Evolutionary conservation across 306 rosid genomes (phyloP).

Genomic region (Acacia crassicarpa): DNA sequence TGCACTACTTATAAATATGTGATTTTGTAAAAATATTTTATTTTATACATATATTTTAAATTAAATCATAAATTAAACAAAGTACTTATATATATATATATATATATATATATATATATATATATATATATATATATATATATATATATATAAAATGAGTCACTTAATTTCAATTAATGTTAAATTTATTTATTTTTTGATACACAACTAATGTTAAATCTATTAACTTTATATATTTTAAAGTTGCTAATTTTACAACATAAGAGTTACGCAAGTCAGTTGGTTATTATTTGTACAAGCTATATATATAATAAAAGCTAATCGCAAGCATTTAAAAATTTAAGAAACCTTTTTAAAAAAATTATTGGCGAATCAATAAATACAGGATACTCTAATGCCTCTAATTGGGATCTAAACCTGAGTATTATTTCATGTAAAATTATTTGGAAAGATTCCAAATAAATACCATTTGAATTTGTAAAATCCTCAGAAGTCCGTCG

Average conservation of each 20-base stretch:
- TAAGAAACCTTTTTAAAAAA: background rate
- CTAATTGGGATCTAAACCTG: background rate
- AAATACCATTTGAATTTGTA: too few species aligned
- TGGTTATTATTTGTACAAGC: background rate
- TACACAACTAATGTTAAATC: too few species aligned
- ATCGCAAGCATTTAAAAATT: background rate
- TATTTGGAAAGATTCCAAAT: too few species aligned
- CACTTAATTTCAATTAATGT: background rate
- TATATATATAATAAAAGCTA: background rate
- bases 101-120: too few species aligned
- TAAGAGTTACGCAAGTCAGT: background rate
- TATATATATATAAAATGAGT: too few species aligned
- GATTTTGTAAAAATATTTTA: background rate
- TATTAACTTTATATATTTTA: too few species aligned
- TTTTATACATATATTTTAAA: too few species aligned
- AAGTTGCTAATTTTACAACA: background rate
- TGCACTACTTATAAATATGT: background rate
- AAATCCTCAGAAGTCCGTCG: too few species aligned
- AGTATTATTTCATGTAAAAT: background rate
- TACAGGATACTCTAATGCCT: background rate
- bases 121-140: too few species aligned
- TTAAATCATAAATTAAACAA: too few species aligned
- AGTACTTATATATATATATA: too few species aligned
- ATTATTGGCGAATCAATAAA: background rate
- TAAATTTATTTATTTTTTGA: too few species aligned